Evolutionary conservation across 2,329 filamentous ascomycete species (phyloP), one percentile per base, ranked within the genome.

Genomic region (Fusarium verrucosum): DNA sequence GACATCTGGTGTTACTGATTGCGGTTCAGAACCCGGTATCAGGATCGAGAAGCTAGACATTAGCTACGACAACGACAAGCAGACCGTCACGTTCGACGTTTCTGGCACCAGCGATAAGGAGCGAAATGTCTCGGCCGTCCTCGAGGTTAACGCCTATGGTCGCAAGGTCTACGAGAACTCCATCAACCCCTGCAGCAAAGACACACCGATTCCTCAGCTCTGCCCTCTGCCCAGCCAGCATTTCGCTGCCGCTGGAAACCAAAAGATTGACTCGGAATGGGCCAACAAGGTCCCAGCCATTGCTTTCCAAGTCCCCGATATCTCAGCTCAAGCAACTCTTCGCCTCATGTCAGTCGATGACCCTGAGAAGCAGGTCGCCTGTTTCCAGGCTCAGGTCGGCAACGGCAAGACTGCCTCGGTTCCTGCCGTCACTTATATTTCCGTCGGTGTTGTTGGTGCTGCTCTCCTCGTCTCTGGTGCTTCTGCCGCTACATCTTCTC

Each of bases 251-350:
- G 79, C 81, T 38, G 94, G 93, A 42, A 80, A 79, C 5, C 90
- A 95, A 75, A 77, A 82, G 26, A 91, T 99, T 35, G 91, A 93
- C 16, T 78, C 85, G 0, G 73, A 88, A 60, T 94, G 89, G 73
- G 88, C 92, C 53, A 83, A 83, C 50, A 79, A 90, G 78, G 94
- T 99, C 36, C 95, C 95, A 2, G 80, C 87, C 4, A 96, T 99
- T 67, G 94, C 94, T 13, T 99, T 97, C 80, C 85, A 87, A 60
- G 83, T 99, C 28, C 95, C 95, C 45, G 94, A 99, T 75, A 90
- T 99, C 69, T 89, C 94, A 52, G 94, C 94, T 33, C 80, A 89
- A 71, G 95, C 94, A 30, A 95, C 89, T 40, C 81, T 99, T 64
- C 81, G 92, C 73, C 84, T 99, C 41, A 88, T 84, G 58, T 80